phyloP scores from a whole-genome alignment of 208 protist species.

The Trypanosoma cruzi region DNA sequence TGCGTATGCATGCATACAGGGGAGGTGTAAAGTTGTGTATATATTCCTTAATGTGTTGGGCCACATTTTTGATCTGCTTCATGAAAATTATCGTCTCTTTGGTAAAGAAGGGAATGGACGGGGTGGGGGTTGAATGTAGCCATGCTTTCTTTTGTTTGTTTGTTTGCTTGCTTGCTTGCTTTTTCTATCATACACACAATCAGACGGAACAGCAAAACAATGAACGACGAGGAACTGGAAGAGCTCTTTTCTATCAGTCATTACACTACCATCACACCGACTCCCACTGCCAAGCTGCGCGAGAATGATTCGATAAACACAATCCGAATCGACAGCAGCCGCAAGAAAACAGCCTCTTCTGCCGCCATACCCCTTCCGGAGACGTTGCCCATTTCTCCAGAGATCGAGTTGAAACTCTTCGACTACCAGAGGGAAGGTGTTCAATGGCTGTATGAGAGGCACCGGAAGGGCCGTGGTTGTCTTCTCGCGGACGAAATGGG shows the following conservation, averaged over 20 bases:
- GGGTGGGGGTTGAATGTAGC: background rate
- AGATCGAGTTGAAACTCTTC: constrained; percentile 72
- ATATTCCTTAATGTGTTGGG: background rate
- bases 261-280: background rate
- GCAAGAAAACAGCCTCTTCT: background rate
- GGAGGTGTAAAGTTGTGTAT: no score
- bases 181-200: constrained; percentile 9
- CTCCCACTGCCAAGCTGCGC: constrained; percentile 11
- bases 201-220: background rate
- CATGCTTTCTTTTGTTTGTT: constrained; percentile 10
- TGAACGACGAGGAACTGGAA: constrained; percentile 58
- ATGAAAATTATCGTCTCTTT: background rate
- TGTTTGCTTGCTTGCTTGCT: constrained; percentile 1
- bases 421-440: constrained; percentile 94
- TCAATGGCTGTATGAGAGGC: constrained; percentile 96
- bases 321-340: background rate
- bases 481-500: constrained; percentile 98
- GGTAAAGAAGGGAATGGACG: background rate
- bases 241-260: constrained; percentile 70
- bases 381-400: constrained; percentile 29
- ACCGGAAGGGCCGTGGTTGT: constrained; percentile 91
- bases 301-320: constrained; percentile 20
- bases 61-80: background rate
- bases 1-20: no score
- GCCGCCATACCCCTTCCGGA: background rate